Conservation (phyloP, 441 rosid genomes). For the Erodium chrysanthum region DNA sequence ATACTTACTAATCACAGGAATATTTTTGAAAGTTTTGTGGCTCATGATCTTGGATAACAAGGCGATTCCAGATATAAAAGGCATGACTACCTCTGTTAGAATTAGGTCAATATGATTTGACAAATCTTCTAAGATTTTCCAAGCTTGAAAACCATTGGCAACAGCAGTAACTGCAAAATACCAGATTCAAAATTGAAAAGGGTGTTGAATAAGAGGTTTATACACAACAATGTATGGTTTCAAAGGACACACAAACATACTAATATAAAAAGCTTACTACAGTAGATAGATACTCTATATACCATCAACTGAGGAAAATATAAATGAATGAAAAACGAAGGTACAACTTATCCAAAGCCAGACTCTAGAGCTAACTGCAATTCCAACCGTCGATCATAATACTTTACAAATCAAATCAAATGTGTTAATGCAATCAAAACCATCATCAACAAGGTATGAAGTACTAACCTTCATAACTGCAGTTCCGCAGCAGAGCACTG, state of each 20-base stretch:
- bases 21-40: constrained; percentile 28
- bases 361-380: not conserved
- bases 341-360: not conserved
- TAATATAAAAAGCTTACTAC: not conserved
- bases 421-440: not conserved
- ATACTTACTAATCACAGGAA: constrained; percentile 26
- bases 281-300: not conserved
- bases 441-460: not conserved
- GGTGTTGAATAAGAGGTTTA: not conserved
- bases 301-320: not conserved
- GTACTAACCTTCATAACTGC: constrained; percentile 72
- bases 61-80: constrained; percentile 26
- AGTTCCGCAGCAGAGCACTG: constrained; percentile 61
- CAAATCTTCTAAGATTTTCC: constrained; percentile 25
- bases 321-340: not conserved
- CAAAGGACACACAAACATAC: not conserved
- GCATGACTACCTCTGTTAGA: constrained; percentile 28
- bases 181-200: not conserved
- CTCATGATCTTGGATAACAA: constrained; percentile 25
- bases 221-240: not conserved
- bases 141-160: constrained; percentile 30
- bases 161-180: constrained; percentile 27
- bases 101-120: constrained; percentile 26
- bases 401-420: not conserved
- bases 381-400: not conserved